Evolutionary conservation across 306 rosid species (phyloP), one percentile per base, ranked within the genome.

Genomic region (Rosa persica): DNA sequence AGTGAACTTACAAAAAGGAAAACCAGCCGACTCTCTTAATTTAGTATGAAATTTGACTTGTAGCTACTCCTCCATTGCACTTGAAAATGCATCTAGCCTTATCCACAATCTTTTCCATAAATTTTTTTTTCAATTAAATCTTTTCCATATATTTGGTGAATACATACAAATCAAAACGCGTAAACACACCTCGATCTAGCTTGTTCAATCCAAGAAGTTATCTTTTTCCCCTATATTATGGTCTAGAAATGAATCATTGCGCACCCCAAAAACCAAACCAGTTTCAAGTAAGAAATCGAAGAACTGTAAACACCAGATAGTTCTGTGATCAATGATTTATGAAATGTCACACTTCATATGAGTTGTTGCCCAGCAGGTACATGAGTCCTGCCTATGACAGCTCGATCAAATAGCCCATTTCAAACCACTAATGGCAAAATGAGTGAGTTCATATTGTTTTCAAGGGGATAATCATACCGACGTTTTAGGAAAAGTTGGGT

Each of bases 371-470:
- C 70, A 13, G 74, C 74, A 38, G 76, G 55, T 67, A 34, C 46
- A 62, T 76, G 80, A 82, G 19, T 73, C 47, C 16, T 83, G 78
- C 73, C 17, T 60, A 84, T 36, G 75, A 76, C 51, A 79, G 64
- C 65, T 76, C 58, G n/a, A 60, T 60, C 36, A 48, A 72, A 74
- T 52, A 74, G 57, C 48, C 68, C 80, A 57, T 70, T 73, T 62
- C 22, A 27, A 27, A 43, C 71, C 78, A 67, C 66, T 43, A 34
- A 76, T 46, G 51, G 48, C n/a, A 25, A 74, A 73, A 49, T 5
- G n/a, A 11, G 2, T 52, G 65, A 6, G 40, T 34, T 73, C 76
- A 6, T 38, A 38, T 36, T 12, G 5, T 54, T 52, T 27, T 54
- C 42, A 54, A 46, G 16, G 22, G 70, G 36, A 51, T 36, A 38